phyloP scores from a whole-genome alignment of 2,329 filamentous ascomycete species.

The Botrytis hyacinthi region DNA sequence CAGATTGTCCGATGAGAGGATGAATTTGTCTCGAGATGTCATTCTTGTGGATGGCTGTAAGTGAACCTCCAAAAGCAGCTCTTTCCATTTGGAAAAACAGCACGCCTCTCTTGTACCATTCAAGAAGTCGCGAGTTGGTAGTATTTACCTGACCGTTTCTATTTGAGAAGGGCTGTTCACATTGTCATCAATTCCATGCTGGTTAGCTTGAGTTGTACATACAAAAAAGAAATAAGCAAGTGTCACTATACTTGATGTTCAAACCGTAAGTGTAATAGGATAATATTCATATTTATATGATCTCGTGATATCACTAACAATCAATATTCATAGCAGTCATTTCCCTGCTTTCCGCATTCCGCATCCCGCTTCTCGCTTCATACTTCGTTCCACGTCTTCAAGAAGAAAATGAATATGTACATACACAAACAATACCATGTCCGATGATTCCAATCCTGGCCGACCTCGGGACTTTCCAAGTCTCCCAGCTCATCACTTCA shows the following conservation, averaged over 20 bases:
- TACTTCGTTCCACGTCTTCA: constrained; percentile 8
- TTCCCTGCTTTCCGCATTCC: constrained; percentile 16
- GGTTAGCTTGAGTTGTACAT: neutral
- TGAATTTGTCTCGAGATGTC: neutral
- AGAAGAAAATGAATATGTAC: constrained; percentile 34
- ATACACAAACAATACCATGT: constrained; percentile 32
- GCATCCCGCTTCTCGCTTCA: neutral
- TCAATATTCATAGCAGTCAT: constrained; percentile 23
- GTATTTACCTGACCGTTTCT: neutral
- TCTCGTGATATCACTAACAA: constrained; percentile 23
- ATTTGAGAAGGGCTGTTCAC: neutral
- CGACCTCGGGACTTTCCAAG: constrained; percentile 16
- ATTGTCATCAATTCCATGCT: neutral
- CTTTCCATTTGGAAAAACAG: neutral
- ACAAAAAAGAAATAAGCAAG: neutral
- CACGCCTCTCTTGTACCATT: neutral
- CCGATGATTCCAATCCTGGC: constrained; percentile 22
- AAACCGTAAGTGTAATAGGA: constrained; percentile 16
- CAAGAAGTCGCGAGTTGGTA: neutral
- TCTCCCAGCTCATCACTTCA: constrained; percentile 20
- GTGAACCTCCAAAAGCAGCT: neutral
- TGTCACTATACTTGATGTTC: neutral
- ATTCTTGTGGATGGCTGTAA: neutral
- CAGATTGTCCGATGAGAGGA: neutral
- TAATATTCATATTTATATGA: constrained; percentile 31